Conservation (phyloP, 345 rosid species). For the Populus tremula region DNA sequence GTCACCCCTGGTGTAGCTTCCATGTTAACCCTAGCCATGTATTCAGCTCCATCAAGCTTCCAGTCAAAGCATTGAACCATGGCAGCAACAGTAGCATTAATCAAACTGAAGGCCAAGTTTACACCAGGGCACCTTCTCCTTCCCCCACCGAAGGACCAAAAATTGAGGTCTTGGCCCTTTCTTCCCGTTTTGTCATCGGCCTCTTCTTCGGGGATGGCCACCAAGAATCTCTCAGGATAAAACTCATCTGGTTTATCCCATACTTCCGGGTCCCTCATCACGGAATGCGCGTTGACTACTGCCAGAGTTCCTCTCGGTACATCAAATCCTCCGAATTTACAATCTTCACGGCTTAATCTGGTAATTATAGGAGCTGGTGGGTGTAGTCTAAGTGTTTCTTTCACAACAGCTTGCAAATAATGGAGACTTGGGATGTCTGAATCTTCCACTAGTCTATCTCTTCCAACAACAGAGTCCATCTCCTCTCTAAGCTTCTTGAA, state of each 20-base stretch:
- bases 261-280: no score
- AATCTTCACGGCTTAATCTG: no score
- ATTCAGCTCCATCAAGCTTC: background rate
- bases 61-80: slow-evolving; percentile 23
- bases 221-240: slow-evolving; percentile 11
- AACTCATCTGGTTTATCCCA: background rate
- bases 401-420: no score
- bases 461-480: no score
- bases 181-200: background rate
- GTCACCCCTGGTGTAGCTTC: slow-evolving; percentile 27
- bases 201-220: background rate
- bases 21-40: slow-evolving; percentile 18
- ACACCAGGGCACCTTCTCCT: slow-evolving; percentile 15
- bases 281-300: no score
- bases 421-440: no score
- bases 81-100: background rate
- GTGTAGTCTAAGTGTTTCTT: no score
- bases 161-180: background rate
- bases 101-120: background rate
- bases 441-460: no score
- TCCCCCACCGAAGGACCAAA: slow-evolving; percentile 3
- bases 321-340: no score
- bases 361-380: no score
- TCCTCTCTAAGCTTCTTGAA: no score
- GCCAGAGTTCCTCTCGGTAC: no score